phyloP scores from a whole-genome alignment of 306 rosid genomes.

The Malus fusca region DNA sequence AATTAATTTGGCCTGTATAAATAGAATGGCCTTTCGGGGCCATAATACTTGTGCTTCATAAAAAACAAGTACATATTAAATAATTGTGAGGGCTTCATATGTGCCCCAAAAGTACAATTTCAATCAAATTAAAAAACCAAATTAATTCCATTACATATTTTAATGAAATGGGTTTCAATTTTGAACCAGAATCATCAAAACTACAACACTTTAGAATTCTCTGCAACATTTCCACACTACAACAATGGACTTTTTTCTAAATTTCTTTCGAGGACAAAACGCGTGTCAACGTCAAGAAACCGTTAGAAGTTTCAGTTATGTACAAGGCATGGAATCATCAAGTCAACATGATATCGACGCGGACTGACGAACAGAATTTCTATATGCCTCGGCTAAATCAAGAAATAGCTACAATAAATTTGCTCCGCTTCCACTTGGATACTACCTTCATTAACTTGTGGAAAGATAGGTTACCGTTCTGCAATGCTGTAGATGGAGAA shows the following conservation, averaged over 20 bases:
- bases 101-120: not conserved
- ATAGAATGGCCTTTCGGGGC: no score
- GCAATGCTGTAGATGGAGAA: not conserved
- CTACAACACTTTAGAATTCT: not conserved
- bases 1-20: no score
- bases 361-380: not conserved
- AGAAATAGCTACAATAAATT: not conserved
- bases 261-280: not conserved
- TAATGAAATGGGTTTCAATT: not conserved
- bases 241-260: not conserved
- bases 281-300: not conserved
- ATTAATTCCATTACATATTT: not conserved
- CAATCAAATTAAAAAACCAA: not conserved
- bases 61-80: not conserved
- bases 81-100: not conserved
- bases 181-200: not conserved
- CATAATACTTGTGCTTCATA: not conserved
- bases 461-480: not conserved
- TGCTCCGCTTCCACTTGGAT: not conserved
- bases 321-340: conserved; percentile 1
- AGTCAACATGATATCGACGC: conserved; percentile 4
- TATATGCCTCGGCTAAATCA: not conserved
- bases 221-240: not conserved
- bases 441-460: not conserved
- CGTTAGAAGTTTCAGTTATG: not conserved